Evolutionary conservation across 768 basidiomycete genomes (phyloP), one percentile per base, ranked within the genome.

Genomic region (Pholiota microspora): DNA sequence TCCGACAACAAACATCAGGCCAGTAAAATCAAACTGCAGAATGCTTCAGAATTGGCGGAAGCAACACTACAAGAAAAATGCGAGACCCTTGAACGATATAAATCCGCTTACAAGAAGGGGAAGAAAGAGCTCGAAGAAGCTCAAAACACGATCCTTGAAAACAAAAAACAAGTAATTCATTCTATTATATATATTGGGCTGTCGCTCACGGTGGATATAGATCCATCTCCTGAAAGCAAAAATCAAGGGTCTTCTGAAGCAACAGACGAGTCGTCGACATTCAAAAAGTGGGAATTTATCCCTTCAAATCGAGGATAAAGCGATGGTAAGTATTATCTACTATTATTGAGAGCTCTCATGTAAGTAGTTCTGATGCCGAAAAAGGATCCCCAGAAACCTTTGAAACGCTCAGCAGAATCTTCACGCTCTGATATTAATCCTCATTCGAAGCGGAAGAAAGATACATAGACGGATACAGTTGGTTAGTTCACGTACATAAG

Each of bases 211-310:
- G 6, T 8, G 2, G 13, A 18, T n/a, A 2, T 28, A 54, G 53
- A 47, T 54, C 15, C 18, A 54, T 16, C 15, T 40, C 1, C 21
- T 47, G 6, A 54, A 46, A 3, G 25, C 25, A 16, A 54, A 54
- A 28, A 25, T 54, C 5, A 54, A 54, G 25, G 53, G 35, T 5
- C 45, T 54, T 18, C n/a, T 38, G 8, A 32, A 31, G 13, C 45
- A 44, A 12, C 15, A 54, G 5, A 53, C 45, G 18, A n/a, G n/a
- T n/a, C 24, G 21, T 10, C 28, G 21, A n/a, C 38, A 21, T n/a
- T 40, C 24, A 15, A 38, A 31, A 12, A 18, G 27, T 7, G 38
- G 36, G 31, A 32, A 35, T 28, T 6, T 40, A 21, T 51, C 40
- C 9, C 40, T 51, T n/a, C 16, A 25, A 40, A 42, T 51, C 10